phyloP scores from a whole-genome alignment of 306 rosid genomes.

The Dryas octopetala region DNA sequence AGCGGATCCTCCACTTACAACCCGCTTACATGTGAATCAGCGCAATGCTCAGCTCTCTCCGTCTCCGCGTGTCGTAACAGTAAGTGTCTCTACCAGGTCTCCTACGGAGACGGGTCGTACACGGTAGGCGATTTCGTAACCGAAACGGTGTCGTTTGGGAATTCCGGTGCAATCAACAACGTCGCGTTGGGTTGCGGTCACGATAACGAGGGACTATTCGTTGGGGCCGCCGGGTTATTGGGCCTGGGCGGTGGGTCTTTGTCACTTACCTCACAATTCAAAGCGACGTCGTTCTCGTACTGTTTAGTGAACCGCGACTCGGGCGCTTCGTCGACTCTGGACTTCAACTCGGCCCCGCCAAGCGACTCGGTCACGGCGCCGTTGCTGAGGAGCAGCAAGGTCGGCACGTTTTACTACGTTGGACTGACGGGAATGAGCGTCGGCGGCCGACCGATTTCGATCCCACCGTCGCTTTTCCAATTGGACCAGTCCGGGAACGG shows the following conservation, averaged over 20 bases:
- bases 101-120: slow-evolving; percentile 85
- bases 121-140: slow-evolving; percentile 70
- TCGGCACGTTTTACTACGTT: slow-evolving; percentile 62
- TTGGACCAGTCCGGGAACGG: slow-evolving; percentile 53
- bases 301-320: slow-evolving; percentile 90
- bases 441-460: slow-evolving; percentile 46
- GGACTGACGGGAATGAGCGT: slow-evolving; percentile 65
- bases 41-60: slow-evolving; percentile 52
- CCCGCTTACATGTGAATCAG: slow-evolving; percentile 49
- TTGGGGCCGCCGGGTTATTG: slow-evolving; percentile 70
- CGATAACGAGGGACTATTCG: slow-evolving; percentile 78
- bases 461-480: slow-evolving; percentile 52
- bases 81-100: slow-evolving; percentile 72
- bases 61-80: slow-evolving; percentile 43
- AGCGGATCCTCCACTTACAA: slow-evolving; percentile 44
- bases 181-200: slow-evolving; percentile 85
- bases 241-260: slow-evolving; percentile 86
- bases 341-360: slow-evolving; percentile 73
- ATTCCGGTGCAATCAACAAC: slow-evolving; percentile 42
- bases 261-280: slow-evolving; percentile 64
- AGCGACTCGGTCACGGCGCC: slow-evolving; percentile 54
- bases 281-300: slow-evolving; percentile 73
- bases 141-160: slow-evolving; percentile 72
- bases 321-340: slow-evolving; percentile 62
- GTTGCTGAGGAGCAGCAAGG: slow-evolving; percentile 35